Evolutionary conservation across 2,329 filamentous ascomycete species (phyloP).

Genomic region (Ascocoryne sarcoides): DNA sequence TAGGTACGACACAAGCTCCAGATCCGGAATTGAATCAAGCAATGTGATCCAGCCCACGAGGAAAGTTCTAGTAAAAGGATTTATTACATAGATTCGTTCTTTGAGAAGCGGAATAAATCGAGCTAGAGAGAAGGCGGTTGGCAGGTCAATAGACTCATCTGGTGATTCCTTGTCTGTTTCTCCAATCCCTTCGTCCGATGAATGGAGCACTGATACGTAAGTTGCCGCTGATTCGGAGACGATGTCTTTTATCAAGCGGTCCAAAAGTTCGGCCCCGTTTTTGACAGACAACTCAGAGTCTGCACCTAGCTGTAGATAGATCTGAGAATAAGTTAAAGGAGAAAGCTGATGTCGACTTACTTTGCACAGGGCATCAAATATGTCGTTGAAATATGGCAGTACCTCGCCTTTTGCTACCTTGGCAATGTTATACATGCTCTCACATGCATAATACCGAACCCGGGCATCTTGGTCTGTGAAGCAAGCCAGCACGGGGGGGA

Average conservation of each 20-base stretch:
- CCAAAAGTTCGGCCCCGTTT: constrained; percentile 90
- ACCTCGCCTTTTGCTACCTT: constrained; percentile 99
- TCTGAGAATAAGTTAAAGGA: constrained; percentile 6
- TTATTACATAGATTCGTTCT: constrained; percentile 88
- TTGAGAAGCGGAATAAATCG: constrained; percentile 89
- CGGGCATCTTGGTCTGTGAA: constrained; percentile 97
- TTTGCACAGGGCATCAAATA: constrained; percentile 96
- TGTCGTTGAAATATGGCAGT: constrained; percentile 93
- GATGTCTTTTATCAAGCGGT: constrained; percentile 92
- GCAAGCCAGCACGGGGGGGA: constrained; percentile 92
- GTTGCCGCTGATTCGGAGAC: constrained; percentile 91
- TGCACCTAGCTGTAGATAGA: constrained; percentile 62
- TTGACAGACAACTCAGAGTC: constrained; percentile 97
- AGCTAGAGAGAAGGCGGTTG: constrained; percentile 84
- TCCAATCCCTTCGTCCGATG: constrained; percentile 41
- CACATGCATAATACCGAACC: constrained; percentile 95
- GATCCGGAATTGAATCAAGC: constrained; percentile 89
- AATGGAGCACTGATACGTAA: constrained; percentile 82
- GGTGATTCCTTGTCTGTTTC: constrained; percentile 36
- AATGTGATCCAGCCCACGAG: constrained; percentile 93
- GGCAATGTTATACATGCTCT: constrained; percentile 99
- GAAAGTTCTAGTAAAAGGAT: constrained; percentile 90
- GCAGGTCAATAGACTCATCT: constrained; percentile 44
- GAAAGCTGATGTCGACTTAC: constrained; percentile 38
- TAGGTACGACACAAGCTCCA: constrained; percentile 87